Evolutionary conservation across 148 eudicot genomes (phyloP).

Genomic region (Silene latifolia): DNA sequence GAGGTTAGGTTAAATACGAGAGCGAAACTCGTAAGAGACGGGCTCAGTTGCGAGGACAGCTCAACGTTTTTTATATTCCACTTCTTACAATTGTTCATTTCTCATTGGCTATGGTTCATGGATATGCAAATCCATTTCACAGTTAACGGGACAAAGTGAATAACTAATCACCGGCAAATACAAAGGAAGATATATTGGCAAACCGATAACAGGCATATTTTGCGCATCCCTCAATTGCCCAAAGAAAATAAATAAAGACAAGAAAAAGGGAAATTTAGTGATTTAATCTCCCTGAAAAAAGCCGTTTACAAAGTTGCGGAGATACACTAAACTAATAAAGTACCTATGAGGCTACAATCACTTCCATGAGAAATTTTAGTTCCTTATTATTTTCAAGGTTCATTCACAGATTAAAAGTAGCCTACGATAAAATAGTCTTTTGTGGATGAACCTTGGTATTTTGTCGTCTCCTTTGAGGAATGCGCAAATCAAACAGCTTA

Average conservation of each 20-base stretch:
- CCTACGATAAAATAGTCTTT: neutral
- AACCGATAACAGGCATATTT: too few species aligned
- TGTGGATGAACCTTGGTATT: neutral
- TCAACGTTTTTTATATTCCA: neutral
- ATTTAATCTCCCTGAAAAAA: too few species aligned
- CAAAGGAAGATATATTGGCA: too few species aligned
- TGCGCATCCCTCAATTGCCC: too few species aligned
- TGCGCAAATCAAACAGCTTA: too few species aligned
- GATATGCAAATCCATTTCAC: neutral
- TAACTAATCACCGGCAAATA: neutral
- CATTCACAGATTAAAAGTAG: neutral
- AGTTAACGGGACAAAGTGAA: neutral
- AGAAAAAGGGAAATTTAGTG: too few species aligned
- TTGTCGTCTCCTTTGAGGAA: neutral
- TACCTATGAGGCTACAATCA: neutral
- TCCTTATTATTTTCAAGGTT: neutral
- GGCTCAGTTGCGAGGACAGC: neutral
- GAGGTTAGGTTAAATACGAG: neutral
- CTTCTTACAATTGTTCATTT: neutral
- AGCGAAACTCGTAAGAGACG: neutral
- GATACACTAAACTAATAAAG: too few species aligned
- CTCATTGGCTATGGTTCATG: neutral
- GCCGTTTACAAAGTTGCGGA: too few species aligned
- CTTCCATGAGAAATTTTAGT: neutral
- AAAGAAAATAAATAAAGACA: too few species aligned